Evolutionary conservation across 2,329 filamentous ascomycete genomes (phyloP).

Genomic region (Westerdykella ornata): DNA sequence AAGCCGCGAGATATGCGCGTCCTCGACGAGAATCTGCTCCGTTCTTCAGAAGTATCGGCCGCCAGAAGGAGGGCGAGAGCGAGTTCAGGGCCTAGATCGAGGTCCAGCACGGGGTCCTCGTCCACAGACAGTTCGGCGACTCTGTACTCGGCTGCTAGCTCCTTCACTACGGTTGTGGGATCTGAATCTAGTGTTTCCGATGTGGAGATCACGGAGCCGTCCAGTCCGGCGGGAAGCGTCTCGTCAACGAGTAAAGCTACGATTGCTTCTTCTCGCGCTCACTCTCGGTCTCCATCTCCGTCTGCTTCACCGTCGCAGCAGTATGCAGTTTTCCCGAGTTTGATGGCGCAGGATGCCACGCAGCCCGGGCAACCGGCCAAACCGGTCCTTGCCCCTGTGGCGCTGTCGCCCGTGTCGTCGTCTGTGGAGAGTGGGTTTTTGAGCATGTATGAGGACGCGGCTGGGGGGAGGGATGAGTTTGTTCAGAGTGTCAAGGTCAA

Average conservation of each 20-base stretch:
- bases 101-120: constrained; percentile 4
- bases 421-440: too few species aligned
- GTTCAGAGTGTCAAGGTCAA: too few species aligned
- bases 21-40: constrained; percentile 6
- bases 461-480: too few species aligned
- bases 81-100: not conserved
- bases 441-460: too few species aligned
- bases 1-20: constrained; percentile 7
- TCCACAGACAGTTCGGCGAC: not conserved
- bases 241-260: constrained; percentile 3
- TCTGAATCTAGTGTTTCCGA: constrained; percentile 3
- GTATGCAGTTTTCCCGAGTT: not conserved
- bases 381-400: too few species aligned
- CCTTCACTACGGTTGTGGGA: not conserved
- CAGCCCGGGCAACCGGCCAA: not conserved
- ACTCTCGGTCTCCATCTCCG: not conserved
- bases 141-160: constrained; percentile 2
- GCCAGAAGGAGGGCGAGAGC: constrained; percentile 1
- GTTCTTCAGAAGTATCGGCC: constrained; percentile 3
- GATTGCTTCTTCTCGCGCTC: not conserved
- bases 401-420: too few species aligned
- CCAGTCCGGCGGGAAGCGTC: constrained; percentile 1
- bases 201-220: not conserved
- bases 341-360: not conserved
- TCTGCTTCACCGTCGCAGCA: too few species aligned